Evolutionary conservation across 106 monocot genomes (phyloP).

Genomic region (Phalaenopsis equestris): DNA sequence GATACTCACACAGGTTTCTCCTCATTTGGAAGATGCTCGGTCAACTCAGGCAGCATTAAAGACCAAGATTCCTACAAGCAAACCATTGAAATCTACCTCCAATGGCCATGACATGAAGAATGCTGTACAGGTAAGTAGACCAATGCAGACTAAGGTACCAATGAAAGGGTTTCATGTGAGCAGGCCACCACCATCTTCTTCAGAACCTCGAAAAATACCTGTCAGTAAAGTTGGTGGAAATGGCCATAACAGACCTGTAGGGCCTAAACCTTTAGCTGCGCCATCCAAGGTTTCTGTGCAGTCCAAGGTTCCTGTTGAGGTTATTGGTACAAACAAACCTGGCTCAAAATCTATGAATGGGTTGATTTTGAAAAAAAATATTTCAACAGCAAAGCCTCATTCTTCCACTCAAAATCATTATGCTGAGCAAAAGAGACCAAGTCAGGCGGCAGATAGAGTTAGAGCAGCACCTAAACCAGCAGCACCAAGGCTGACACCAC

Average conservation of each 20-base stretch:
- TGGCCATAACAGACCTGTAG: conserved; percentile 7
- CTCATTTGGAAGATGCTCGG: conserved; percentile 53
- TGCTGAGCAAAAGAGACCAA: conserved; percentile 24
- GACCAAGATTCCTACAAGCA: conserved; percentile 22
- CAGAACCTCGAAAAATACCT: conserved; percentile 18
- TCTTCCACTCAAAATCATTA: conserved; percentile 23
- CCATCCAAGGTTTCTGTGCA: conserved; percentile 31
- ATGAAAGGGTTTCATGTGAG: conserved; percentile 18
- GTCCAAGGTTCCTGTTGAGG: conserved; percentile 26
- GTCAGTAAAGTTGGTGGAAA: background rate
- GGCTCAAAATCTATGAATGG: conserved; percentile 16
- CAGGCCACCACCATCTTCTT: conserved; percentile 19
- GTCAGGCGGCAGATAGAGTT: conserved; percentile 15
- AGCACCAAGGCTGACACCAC: conserved; percentile 10
- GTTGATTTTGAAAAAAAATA: conserved; percentile 15
- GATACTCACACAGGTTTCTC: conserved; percentile 58
- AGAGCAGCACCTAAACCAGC: conserved; percentile 14
- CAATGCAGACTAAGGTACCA: conserved; percentile 15
- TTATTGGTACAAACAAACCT: conserved; percentile 24
- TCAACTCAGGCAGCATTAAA: conserved; percentile 21
- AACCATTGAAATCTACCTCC: conserved; percentile 13
- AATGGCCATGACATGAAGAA: conserved; percentile 23
- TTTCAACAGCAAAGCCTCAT: conserved; percentile 18
- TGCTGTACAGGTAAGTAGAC: conserved; percentile 14
- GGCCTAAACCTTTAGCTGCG: conserved; percentile 19